Percentiles rank a stretch among this genome's conserved stretches.
phyloP scores from a whole-genome alignment of 495 filamentous ascomycete genomes.

The Neurospora sp. region DNA sequence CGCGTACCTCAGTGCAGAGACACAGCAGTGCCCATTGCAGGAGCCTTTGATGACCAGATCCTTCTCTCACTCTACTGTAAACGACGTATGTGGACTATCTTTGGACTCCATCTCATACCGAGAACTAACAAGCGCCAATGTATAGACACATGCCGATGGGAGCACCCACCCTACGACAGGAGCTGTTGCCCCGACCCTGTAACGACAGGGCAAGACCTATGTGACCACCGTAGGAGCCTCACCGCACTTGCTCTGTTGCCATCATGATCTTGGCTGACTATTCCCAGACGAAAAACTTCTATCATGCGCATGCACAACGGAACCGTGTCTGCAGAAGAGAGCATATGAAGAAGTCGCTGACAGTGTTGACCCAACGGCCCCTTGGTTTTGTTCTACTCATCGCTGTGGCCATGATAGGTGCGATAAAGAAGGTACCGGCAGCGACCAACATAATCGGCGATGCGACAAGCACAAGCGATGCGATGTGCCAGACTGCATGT shows the following conservation, averaged over 20 bases:
- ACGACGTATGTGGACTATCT: background rate
- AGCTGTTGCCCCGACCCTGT: background rate
- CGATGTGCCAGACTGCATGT: background rate
- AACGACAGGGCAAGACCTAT: background rate
- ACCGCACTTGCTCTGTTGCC: background rate
- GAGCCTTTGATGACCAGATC: background rate
- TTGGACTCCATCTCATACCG: background rate
- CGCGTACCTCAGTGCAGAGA: background rate
- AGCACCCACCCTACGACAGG: background rate
- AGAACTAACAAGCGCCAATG: background rate
- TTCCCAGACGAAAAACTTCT: background rate
- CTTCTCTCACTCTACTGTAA: background rate
- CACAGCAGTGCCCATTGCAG: background rate
- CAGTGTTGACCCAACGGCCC: background rate
- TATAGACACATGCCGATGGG: background rate
- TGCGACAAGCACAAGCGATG: background rate
- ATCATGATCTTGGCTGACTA: background rate
- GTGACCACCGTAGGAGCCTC: background rate
- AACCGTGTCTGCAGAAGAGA: background rate
- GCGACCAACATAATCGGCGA: background rate
- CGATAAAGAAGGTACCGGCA: background rate
- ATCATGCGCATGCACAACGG: background rate
- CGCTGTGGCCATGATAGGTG: background rate
- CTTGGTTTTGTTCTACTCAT: background rate
- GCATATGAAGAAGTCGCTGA: background rate